These are phyloP conservation scores for Botrytis fragariae DNA, from an alignment of 2,329 filamentous ascomycete genomes.

Conservation along the genomic window DNA sequence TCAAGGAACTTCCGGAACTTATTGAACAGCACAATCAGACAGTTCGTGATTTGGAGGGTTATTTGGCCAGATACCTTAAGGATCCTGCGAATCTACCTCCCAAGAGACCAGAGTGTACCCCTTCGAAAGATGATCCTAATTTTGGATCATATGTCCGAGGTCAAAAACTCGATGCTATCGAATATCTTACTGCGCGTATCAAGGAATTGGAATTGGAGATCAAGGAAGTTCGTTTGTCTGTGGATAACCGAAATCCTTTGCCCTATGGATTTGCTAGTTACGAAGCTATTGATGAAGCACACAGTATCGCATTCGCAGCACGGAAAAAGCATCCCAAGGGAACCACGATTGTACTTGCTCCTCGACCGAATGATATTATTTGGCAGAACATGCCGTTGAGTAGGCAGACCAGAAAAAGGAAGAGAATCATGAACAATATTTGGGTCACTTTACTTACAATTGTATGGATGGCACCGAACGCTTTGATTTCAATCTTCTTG, in stretches of 20 bases:
- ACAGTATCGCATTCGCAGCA: conserved; percentile 78
- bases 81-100: conserved; percentile 78
- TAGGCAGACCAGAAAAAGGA: conserved; percentile 65
- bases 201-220: conserved; percentile 79
- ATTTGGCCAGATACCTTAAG: conserved; percentile 86
- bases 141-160: conserved; percentile 61
- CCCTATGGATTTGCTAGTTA: conserved; percentile 95
- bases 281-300: conserved; percentile 81
- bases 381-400: conserved; percentile 88
- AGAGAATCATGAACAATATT: conserved; percentile 73
- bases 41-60: conserved; percentile 77
- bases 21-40: conserved; percentile 80
- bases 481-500: conserved; percentile 89
- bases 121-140: conserved; percentile 74
- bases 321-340: conserved; percentile 79
- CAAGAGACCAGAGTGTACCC: conserved; percentile 73
- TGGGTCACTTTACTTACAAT: conserved; percentile 81
- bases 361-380: conserved; percentile 86
- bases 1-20: conserved; percentile 81
- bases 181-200: conserved; percentile 86
- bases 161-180: conserved; percentile 87
- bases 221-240: conserved; percentile 73
- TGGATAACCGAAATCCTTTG: conserved; percentile 86
- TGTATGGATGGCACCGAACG: conserved; percentile 88
- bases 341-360: conserved; percentile 74